Evolutionary conservation across 1,284 basidiomycete species (phyloP), one percentile per base, ranked within the genome.

Genomic region (Somion occarium): DNA sequence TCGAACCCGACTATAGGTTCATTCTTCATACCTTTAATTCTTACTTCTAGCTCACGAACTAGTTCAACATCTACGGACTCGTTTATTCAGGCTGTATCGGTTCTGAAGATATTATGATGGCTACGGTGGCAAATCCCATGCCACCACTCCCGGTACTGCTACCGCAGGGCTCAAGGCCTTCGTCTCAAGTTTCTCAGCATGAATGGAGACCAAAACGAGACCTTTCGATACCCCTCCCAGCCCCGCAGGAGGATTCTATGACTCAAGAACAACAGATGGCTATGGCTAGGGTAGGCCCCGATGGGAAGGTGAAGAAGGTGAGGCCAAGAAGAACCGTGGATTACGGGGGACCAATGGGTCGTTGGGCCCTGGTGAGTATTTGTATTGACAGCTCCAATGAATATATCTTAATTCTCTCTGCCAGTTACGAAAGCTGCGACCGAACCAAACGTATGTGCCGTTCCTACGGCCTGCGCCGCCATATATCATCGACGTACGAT

Each of bases 271-370:
- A 86, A 51, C 91, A 94, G 63, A 73, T 89, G 62, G 88, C 90
- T 2, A 85, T 78, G 54, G 80, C 81, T 3, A 69, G 82, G 44
- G 82, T 85, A 56, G 66, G 82, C 54, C 69, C 84, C 49, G 91
- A 87, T 63, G 88, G 78, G 27, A 93, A 81, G 69, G 78, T 92
- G 56, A 92, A 93, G 73, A 93, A 94, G 72, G 93, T 93, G 51
- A 80, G 93, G 59, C 94, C 96, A 19, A 74, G 96, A 53, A 73
- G 93, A 66, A 98, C 96, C 13, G 93, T 98, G 12, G 96, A 98
- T 70, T 97, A 94, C 64, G 90, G 90, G 61, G 93, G 93, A 23
- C 84, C 85, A 1, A 76, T 96, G 65, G 88, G 89, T 15, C 78
- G 91, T 56, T 96, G 88, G 89, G 70, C 76, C 48, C 67, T 93